phyloP scores from a whole-genome alignment of 2,329 filamentous ascomycete species.

The Hirsutella minnesotensis region DNA sequence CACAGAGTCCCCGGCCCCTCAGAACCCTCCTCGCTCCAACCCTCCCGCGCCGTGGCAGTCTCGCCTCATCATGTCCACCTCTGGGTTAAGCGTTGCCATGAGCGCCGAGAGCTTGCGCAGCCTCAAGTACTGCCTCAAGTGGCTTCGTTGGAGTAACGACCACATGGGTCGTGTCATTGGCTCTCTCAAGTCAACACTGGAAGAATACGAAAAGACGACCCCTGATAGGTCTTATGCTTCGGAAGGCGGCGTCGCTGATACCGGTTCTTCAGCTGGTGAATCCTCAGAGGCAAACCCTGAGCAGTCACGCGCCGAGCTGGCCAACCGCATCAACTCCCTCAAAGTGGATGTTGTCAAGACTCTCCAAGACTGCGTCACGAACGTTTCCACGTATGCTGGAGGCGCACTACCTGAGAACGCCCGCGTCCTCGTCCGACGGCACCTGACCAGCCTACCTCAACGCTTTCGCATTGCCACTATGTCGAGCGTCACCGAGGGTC shows the following conservation, averaged over 20 bases:
- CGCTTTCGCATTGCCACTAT: conserved; percentile 66
- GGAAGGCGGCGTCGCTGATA: not conserved
- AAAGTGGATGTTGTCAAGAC: conserved; percentile 64
- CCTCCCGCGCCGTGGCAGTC: conserved; percentile 54
- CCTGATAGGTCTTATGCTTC: conserved; percentile 2
- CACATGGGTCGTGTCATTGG: conserved; percentile 67
- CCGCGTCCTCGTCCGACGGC: conserved; percentile 65
- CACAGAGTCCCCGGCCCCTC: conserved; percentile 39
- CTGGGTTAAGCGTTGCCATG: conserved; percentile 82
- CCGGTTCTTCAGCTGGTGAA: not conserved
- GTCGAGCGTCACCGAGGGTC: conserved; percentile 14
- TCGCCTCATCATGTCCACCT: conserved; percentile 79
- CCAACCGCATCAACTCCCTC: conserved; percentile 53
- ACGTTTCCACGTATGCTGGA: conserved; percentile 84
- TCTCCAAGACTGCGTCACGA: conserved; percentile 69
- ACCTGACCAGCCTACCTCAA: conserved; percentile 74
- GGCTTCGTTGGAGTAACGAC: conserved; percentile 71
- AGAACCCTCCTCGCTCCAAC: conserved; percentile 15
- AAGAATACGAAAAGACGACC: conserved; percentile 57
- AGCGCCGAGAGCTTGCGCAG: conserved; percentile 77
- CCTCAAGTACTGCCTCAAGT: conserved; percentile 71
- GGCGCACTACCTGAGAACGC: conserved; percentile 86
- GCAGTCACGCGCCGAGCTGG: conserved; percentile 30
- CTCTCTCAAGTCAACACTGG: conserved; percentile 61
- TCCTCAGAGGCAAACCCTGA: conserved; percentile 11